Percentiles rank a stretch among this genome's conserved stretches.
These are phyloP conservation scores for Globisporangium apiculatum DNA, from an alignment of 352 stramenopile genomes.

Conservation along the genomic window DNA sequence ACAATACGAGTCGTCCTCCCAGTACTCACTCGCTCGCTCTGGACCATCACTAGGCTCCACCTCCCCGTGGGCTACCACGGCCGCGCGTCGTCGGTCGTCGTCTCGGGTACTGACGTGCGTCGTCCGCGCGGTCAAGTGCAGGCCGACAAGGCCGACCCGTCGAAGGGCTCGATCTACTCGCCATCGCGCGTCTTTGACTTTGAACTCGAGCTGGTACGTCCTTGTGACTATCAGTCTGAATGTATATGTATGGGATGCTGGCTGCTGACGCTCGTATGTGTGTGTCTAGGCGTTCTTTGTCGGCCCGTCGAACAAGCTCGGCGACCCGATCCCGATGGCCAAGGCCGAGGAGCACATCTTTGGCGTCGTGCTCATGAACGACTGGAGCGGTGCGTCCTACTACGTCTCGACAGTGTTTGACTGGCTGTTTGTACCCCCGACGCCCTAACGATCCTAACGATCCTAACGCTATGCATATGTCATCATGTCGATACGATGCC, in stretches of 20 bases:
- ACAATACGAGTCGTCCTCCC: too few species aligned
- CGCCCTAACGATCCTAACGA: too few species aligned
- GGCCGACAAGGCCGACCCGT: slow-evolving; percentile 83
- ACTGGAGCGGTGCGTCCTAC: slow-evolving; percentile 89
- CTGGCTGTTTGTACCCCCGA: not conserved
- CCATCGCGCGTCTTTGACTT: slow-evolving; percentile 93
- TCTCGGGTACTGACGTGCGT: slow-evolving; percentile 76
- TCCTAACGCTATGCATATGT: too few species aligned
- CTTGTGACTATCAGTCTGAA: too few species aligned
- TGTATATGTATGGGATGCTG: not conserved
- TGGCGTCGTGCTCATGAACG: slow-evolving; percentile 96
- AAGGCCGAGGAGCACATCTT: slow-evolving; percentile 95
- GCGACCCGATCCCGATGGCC: slow-evolving; percentile 84
- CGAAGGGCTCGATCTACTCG: slow-evolving; percentile 88
- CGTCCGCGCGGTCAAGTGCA: slow-evolving; percentile 92
- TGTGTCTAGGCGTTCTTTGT: slow-evolving; percentile 88
- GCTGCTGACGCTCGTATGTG: not conserved
- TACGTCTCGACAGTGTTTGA: too few species aligned
- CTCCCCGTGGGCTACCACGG: slow-evolving; percentile 97
- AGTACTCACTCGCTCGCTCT: not conserved
- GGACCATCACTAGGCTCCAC: slow-evolving; percentile 60
- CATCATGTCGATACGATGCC: too few species aligned
- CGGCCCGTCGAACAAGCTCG: slow-evolving; percentile 81
- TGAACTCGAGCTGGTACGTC: slow-evolving; percentile 91
- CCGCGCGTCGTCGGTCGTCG: slow-evolving; percentile 88